Percentiles rank a stretch among this genome's conserved stretches.
Evolutionary conservation across 2,329 filamentous ascomycete genomes (phyloP).

Genomic region (Fusarium oxysporum): DNA sequence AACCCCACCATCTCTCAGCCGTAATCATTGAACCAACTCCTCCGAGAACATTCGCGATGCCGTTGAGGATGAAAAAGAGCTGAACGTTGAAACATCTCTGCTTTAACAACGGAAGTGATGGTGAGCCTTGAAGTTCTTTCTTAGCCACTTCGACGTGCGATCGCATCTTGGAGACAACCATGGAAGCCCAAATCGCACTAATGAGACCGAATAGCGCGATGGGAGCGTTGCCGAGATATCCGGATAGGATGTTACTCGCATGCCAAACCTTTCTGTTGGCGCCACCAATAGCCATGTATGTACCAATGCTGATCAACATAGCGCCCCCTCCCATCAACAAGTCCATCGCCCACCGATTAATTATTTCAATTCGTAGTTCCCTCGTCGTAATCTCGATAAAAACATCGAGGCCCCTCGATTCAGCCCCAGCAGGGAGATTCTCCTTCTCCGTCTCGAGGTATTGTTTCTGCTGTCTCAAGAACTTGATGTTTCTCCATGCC

Average conservation of each 20-base stretch:
- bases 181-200: slow-evolving; percentile 61
- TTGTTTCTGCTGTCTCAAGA: slow-evolving; percentile 57
- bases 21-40: slow-evolving; percentile 63
- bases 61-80: slow-evolving; percentile 58
- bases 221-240: slow-evolving; percentile 65
- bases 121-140: slow-evolving; percentile 42
- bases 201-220: slow-evolving; percentile 61
- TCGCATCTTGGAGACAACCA: slow-evolving; percentile 56
- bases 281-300: slow-evolving; percentile 65
- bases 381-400: slow-evolving; percentile 59
- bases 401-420: slow-evolving; percentile 46
- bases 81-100: slow-evolving; percentile 53
- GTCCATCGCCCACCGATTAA: slow-evolving; percentile 65
- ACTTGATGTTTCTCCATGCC: slow-evolving; percentile 59
- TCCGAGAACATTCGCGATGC: slow-evolving; percentile 58
- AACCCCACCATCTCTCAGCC: slow-evolving; percentile 64
- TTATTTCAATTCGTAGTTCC: slow-evolving; percentile 62
- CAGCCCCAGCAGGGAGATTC: slow-evolving; percentile 5
- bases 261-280: slow-evolving; percentile 55
- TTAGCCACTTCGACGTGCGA: slow-evolving; percentile 49
- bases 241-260: slow-evolving; percentile 65
- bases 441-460: slow-evolving; percentile 45
- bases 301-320: slow-evolving; percentile 62
- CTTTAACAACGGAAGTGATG: slow-evolving; percentile 47
- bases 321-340: slow-evolving; percentile 61